Percentiles rank a stretch among this genome's conserved stretches.
Evolutionary conservation across 768 basidiomycete genomes (phyloP).

Genomic region (Auriscalpium orientale): DNA sequence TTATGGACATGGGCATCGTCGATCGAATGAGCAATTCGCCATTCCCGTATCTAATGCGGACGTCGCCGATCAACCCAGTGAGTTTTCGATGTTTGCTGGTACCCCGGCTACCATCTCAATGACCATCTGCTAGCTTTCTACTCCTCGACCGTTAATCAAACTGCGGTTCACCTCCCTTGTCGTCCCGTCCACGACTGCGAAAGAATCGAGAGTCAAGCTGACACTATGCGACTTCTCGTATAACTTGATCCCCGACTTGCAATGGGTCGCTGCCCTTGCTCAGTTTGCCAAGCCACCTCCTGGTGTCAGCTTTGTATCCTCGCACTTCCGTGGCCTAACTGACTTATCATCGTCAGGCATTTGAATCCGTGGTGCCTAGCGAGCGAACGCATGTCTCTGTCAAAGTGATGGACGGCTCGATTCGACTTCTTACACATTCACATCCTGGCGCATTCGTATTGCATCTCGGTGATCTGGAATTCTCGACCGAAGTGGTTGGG

Average conservation of each 20-base stretch:
- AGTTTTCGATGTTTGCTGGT: conserved; percentile 17
- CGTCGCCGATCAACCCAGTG: conserved; percentile 53
- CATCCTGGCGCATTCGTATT: conserved; percentile 61
- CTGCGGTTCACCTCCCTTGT: conserved; percentile 60
- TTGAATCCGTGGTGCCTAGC: conserved; percentile 87
- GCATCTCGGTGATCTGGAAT: conserved; percentile 57
- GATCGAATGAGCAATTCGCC: conserved; percentile 35
- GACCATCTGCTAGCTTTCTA: conserved; percentile 12
- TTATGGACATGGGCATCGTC: conserved; percentile 53
- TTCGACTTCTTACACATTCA: conserved; percentile 49
- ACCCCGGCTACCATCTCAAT: background rate
- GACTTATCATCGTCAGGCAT: conserved; percentile 43
- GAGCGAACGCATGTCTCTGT: conserved; percentile 74
- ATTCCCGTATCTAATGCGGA: conserved; percentile 43
- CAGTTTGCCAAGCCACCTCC: conserved; percentile 76
- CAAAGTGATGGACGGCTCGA: conserved; percentile 56
- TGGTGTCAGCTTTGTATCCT: conserved; percentile 48
- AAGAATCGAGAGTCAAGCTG: conserved; percentile 70
- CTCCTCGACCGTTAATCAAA: conserved; percentile 47
- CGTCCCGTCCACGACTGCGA: conserved; percentile 53
- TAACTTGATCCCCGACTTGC: conserved; percentile 51
- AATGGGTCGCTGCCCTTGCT: conserved; percentile 54
- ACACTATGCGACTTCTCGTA: conserved; percentile 58
- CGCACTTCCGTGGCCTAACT: background rate
- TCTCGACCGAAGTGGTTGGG: conserved; percentile 67